Evolutionary conservation across 306 rosid species (phyloP), one percentile per base, ranked within the genome.

Genomic region (Herpetospermum pedunculosum): DNA sequence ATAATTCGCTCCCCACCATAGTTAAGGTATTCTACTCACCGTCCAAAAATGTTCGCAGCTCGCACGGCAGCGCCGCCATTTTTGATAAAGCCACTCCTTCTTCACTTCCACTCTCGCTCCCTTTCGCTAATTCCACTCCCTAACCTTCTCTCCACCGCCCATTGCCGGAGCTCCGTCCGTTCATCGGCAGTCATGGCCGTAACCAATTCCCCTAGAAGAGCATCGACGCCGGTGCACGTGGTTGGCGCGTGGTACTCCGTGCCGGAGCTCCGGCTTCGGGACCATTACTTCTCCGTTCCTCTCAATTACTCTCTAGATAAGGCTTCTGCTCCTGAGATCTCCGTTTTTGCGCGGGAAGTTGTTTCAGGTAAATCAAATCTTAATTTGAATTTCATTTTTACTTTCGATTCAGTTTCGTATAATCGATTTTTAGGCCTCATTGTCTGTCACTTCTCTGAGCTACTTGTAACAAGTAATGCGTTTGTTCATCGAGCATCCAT

Each of bases 311-410:
- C 95, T 58, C 80, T 44, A 8, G 80, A 84, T 29, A 60, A 6
- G 11, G 28, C 30, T 18, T 75, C 86, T 58, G 84, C 88, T 70
- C 77, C 88, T 15, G 85, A 81, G 75, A 91, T 94, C 78, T 74
- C 95, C 15, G 79, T 94, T 82, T 91, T 91, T 44, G 96, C 97
- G 76, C 98, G 98, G 80, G 98, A 94, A 88, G 88, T 88, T 18
- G 95, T 94, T 59, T 84, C 92, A 52, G 98, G 98, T 90, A 60
- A 65, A 62, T 73, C 68, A 0, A 34, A 37, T 32, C 63, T 34
- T 35, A n/a, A 11, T 72, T 72, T 25, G 21, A 72, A 30, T 50
- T 72, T n/a, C 7, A 29, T 21, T 32, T 32, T 13, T 30, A 46
- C 38, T 46, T 16, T 16, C 38, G 35, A 14, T 37, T 12, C 21